Evolutionary conservation across 2,329 filamentous ascomycete genomes (phyloP).

Genomic region (Fusarium annulatum): DNA sequence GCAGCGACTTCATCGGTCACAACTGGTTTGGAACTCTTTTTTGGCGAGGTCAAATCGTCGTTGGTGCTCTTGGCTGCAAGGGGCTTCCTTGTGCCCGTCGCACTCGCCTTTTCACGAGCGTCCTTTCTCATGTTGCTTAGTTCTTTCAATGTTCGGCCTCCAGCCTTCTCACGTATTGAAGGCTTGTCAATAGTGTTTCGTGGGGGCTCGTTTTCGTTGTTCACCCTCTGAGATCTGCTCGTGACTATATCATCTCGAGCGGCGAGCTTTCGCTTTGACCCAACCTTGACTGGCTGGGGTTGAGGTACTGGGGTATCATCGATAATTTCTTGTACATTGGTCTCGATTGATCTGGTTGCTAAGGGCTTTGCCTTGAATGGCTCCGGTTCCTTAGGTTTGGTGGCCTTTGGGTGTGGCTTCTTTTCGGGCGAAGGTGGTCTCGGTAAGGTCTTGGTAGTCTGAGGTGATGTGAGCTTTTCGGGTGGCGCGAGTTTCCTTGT

Average conservation of each 20-base stretch:
- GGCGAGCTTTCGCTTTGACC: slow-evolving; percentile 69
- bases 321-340: not conserved
- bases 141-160: slow-evolving; percentile 60
- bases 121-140: slow-evolving; percentile 57
- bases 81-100: slow-evolving; percentile 56
- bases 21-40: slow-evolving; percentile 57
- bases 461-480: slow-evolving; percentile 47
- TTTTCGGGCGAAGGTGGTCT: slow-evolving; percentile 46
- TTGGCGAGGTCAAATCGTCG: slow-evolving; percentile 68
- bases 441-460: slow-evolving; percentile 30
- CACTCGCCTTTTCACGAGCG: slow-evolving; percentile 48
- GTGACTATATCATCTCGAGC: slow-evolving; percentile 65
- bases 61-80: slow-evolving; percentile 70
- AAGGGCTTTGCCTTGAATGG: not conserved
- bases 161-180: slow-evolving; percentile 50
- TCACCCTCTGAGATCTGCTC: slow-evolving; percentile 38
- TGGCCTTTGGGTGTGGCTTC: slow-evolving; percentile 26
- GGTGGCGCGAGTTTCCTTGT: slow-evolving; percentile 47
- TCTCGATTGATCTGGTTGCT: slow-evolving; percentile 12
- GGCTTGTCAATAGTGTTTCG: slow-evolving; percentile 40
- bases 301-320: slow-evolving; percentile 29
- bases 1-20: slow-evolving; percentile 52
- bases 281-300: slow-evolving; percentile 54
- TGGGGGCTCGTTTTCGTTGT: slow-evolving; percentile 47
- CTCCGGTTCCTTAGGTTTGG: not conserved